Conservation (phyloP, 768 basidiomycete species). For the Naganishia kalamii region DNA sequence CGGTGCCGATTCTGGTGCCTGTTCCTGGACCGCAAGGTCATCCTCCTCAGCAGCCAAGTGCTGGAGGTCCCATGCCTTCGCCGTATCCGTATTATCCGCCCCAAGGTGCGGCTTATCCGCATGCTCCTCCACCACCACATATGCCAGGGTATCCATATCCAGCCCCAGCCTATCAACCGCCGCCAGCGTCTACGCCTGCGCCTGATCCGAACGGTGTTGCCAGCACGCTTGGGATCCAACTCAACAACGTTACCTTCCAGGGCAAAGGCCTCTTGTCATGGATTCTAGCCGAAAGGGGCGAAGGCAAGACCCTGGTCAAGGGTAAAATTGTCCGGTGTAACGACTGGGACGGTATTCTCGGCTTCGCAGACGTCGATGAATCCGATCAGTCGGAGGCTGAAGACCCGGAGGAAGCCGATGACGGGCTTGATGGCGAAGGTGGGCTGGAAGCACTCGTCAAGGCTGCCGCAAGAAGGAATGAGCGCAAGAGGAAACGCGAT, state of each 20-base stretch:
- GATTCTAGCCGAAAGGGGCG: conserved; percentile 16
- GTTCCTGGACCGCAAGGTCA: neutral
- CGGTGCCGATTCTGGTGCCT: conserved; percentile 6
- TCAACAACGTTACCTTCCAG: conserved; percentile 7
- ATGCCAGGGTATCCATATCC: conserved; percentile 7
- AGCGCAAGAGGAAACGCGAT: conserved; percentile 3
- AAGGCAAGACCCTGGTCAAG: conserved; percentile 22
- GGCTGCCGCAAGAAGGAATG: neutral
- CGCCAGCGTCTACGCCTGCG: neutral
- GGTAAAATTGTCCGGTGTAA: conserved; percentile 15
- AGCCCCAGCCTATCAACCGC: neutral
- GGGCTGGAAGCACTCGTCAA: conserved; percentile 23
- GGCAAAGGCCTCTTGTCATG: conserved; percentile 23
- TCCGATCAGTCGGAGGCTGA: neutral
- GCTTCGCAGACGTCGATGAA: neutral
- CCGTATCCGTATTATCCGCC: conserved; percentile 1
- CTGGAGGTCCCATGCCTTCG: neutral
- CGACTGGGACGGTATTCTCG: conserved; percentile 5
- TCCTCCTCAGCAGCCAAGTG: neutral
- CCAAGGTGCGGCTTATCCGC: neutral
- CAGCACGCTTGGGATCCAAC: neutral
- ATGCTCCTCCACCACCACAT: neutral
- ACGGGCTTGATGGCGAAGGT: conserved; percentile 8
- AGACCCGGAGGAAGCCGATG: neutral
- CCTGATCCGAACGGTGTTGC: neutral